These are phyloP conservation scores for Populus davidiana DNA, from an alignment of 345 rosid genomes.

Conservation along the genomic window DNA sequence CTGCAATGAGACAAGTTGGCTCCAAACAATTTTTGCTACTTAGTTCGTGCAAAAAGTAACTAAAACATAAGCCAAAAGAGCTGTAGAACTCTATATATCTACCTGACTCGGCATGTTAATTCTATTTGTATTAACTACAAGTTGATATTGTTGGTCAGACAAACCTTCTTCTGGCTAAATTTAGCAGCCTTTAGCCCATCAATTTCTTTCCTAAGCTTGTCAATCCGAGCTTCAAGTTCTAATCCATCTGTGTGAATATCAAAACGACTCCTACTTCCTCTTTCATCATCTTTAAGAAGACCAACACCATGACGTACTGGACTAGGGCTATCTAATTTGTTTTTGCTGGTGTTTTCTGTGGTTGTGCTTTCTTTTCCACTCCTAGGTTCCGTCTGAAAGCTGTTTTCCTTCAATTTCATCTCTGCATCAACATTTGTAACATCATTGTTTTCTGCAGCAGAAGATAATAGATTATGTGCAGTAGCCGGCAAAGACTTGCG, in stretches of 20 bases:
- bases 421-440: neutral
- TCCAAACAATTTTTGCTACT: neutral
- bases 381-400: neutral
- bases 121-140: neutral
- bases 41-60: neutral
- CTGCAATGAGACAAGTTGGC: neutral
- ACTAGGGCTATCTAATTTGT: neutral
- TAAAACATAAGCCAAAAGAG: neutral
- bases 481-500: neutral
- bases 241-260: slow-evolving; percentile 1
- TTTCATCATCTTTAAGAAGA: neutral
- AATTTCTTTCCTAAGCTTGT: slow-evolving; percentile 23
- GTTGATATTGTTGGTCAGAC: neutral
- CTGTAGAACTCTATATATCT: neutral
- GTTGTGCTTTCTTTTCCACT: neutral
- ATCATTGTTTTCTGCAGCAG: neutral
- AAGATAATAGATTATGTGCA: neutral
- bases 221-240: slow-evolving; percentile 25
- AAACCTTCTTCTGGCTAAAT: slow-evolving; percentile 4
- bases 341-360: neutral
- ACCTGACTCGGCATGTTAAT: neutral
- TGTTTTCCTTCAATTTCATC: slow-evolving; percentile 21
- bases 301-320: neutral
- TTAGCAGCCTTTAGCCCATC: slow-evolving; percentile 19
- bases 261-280: neutral